These are phyloP conservation scores for Suhomyces kilbournensis DNA, from an alignment of 805 yeast species.

Conservation along the genomic window DNA sequence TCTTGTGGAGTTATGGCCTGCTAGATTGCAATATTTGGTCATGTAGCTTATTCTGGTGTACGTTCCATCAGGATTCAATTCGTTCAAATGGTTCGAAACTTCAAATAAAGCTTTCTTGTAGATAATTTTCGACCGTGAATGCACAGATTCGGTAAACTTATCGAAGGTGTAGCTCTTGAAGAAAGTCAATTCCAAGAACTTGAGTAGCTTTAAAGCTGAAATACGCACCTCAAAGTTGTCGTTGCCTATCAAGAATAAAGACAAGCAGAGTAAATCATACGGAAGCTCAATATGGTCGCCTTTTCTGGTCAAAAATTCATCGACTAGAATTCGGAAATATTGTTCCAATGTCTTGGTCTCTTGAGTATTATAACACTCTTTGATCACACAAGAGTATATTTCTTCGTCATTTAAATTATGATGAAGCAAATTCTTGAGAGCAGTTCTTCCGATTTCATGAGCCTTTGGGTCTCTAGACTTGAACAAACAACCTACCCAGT, in stretches of 20 bases:
- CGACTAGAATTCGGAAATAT: slow-evolving; percentile 71
- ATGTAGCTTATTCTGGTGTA: slow-evolving; percentile 66
- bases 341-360: slow-evolving; percentile 53
- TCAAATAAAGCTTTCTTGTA: slow-evolving; percentile 84
- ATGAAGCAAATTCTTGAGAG: slow-evolving; percentile 63
- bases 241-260: slow-evolving; percentile 76
- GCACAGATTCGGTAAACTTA: slow-evolving; percentile 65
- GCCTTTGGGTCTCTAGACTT: slow-evolving; percentile 55
- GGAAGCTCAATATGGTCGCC: slow-evolving; percentile 47
- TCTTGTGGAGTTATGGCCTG: slow-evolving; percentile 59
- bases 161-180: slow-evolving; percentile 46
- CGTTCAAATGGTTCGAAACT: slow-evolving; percentile 70
- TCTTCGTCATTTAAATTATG: slow-evolving; percentile 56
- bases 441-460: slow-evolving; percentile 62
- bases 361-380: slow-evolving; percentile 66
- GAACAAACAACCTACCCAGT: slow-evolving; percentile 80
- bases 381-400: slow-evolving; percentile 55
- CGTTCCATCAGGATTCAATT: slow-evolving; percentile 50
- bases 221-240: slow-evolving; percentile 64
- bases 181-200: slow-evolving; percentile 52
- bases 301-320: slow-evolving; percentile 50
- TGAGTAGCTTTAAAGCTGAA: slow-evolving; percentile 69
- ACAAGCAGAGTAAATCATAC: slow-evolving; percentile 69
- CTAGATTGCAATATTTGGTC: slow-evolving; percentile 60
- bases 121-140: slow-evolving; percentile 75